Conservation (phyloP, 768 basidiomycete species). For the Lactarius tabidus region DNA sequence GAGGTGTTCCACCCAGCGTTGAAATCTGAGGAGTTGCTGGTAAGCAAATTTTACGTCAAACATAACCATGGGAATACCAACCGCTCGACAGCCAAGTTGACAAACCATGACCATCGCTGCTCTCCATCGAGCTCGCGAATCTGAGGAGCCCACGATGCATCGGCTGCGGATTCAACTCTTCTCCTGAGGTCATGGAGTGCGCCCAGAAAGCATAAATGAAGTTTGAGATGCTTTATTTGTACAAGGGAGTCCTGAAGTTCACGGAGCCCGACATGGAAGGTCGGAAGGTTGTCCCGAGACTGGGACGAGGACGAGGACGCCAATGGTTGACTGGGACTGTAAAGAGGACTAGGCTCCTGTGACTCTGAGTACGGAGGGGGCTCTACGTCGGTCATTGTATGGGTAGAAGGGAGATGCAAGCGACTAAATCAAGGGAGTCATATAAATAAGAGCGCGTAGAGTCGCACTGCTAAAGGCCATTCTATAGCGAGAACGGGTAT, state of each 20-base stretch:
- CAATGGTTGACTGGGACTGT: background rate
- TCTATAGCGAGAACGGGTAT: background rate
- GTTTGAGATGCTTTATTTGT: conserved; percentile 4
- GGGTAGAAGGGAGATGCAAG: background rate
- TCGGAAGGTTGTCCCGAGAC: background rate
- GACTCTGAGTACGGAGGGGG: conserved; percentile 16
- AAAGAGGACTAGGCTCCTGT: background rate
- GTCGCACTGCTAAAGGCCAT: background rate
- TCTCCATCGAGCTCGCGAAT: conserved; percentile 27
- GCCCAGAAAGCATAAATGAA: conserved; percentile 14
- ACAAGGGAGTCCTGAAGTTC: conserved; percentile 16
- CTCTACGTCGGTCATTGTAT: conserved; percentile 2
- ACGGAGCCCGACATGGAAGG: conserved; percentile 14
- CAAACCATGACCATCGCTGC: conserved; percentile 40
- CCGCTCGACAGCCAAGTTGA: conserved; percentile 39
- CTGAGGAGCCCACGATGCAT: conserved; percentile 3
- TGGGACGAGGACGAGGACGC: conserved; percentile 14
- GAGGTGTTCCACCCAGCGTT: conserved; percentile 32
- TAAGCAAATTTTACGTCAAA: background rate
- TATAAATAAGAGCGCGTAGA: background rate
- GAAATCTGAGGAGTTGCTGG: conserved; percentile 31
- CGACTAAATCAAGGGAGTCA: background rate
- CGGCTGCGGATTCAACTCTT: conserved; percentile 6
- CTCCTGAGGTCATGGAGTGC: conserved; percentile 14
- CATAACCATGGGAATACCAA: conserved; percentile 5